These are phyloP conservation scores for Globisporangium spiculum DNA, from an alignment of 352 stramenopile species.

Conservation along the genomic window DNA sequence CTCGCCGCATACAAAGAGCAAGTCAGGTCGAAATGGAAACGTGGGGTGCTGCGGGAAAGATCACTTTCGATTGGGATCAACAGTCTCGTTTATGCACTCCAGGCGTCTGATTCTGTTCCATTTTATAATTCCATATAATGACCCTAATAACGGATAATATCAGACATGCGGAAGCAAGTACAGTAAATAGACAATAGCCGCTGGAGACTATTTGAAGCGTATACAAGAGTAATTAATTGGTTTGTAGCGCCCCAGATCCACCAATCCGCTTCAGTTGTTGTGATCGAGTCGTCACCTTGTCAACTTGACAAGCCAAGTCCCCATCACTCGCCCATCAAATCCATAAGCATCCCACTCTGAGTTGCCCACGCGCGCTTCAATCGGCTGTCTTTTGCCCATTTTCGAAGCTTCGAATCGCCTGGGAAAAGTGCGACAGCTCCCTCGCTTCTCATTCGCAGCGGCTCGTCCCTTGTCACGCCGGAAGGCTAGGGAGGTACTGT, in stretches of 20 bases:
- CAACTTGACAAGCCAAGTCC: neutral
- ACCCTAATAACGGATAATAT: neutral
- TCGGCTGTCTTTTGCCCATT: neutral
- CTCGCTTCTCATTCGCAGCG: neutral
- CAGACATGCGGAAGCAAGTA: neutral
- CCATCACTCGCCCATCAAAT: neutral
- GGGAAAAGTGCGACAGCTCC: neutral
- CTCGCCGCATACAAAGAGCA: neutral
- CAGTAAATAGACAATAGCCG: too few relatives aligned
- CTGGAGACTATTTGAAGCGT: too few relatives aligned
- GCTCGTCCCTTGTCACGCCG: neutral
- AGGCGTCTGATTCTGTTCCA: neutral
- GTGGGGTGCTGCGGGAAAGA: neutral
- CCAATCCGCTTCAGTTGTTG: neutral
- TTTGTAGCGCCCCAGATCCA: neutral
- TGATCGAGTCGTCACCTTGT: neutral
- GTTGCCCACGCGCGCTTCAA: neutral
- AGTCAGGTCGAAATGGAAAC: neutral
- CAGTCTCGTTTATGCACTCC: neutral
- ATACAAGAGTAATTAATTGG: neutral
- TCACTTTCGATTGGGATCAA: neutral
- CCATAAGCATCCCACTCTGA: neutral
- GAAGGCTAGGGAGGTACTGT: neutral
- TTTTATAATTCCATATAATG: neutral
- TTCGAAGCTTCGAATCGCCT: neutral